These are phyloP conservation scores for Dicorynia guianensis DNA, from an alignment of 306 rosid genomes.

Conservation along the genomic window DNA sequence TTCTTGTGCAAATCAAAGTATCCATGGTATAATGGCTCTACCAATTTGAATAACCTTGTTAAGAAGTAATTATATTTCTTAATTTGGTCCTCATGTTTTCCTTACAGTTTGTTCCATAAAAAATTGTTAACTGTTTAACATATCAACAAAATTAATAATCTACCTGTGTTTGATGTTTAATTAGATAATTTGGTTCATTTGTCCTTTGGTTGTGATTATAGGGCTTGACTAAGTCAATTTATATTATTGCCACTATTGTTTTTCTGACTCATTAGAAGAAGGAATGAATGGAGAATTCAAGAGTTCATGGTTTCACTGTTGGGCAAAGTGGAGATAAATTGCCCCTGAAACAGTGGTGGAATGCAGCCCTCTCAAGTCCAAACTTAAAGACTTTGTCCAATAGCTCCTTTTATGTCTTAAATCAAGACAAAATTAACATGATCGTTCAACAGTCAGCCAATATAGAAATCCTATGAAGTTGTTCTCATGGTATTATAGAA, in stretches of 20 bases:
- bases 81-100: slow-evolving; percentile 3
- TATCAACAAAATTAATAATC: neutral
- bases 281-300: slow-evolving; percentile 13
- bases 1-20: slow-evolving; percentile 6
- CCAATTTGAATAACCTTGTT: slow-evolving; percentile 12
- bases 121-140: neutral
- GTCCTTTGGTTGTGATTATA: neutral
- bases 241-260: slow-evolving; percentile 9
- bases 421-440: slow-evolving; percentile 2
- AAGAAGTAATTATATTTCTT: neutral
- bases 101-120: slow-evolving; percentile 3
- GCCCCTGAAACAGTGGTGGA: slow-evolving; percentile 4
- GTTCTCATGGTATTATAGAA: slow-evolving; percentile 28
- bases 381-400: neutral
- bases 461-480: slow-evolving; percentile 23
- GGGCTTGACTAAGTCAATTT: neutral
- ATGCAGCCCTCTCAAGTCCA: slow-evolving; percentile 10
- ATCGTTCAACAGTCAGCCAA: slow-evolving; percentile 20
- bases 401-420: neutral
- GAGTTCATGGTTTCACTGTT: neutral
- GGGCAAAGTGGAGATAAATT: slow-evolving; percentile 22
- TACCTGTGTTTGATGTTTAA: neutral
- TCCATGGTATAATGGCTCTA: slow-evolving; percentile 19
- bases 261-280: neutral
- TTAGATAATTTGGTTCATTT: slow-evolving; percentile 19